These are phyloP conservation scores for Anastatica hierochuntica DNA, from an alignment of 345 rosid genomes.

Conservation along the genomic window DNA sequence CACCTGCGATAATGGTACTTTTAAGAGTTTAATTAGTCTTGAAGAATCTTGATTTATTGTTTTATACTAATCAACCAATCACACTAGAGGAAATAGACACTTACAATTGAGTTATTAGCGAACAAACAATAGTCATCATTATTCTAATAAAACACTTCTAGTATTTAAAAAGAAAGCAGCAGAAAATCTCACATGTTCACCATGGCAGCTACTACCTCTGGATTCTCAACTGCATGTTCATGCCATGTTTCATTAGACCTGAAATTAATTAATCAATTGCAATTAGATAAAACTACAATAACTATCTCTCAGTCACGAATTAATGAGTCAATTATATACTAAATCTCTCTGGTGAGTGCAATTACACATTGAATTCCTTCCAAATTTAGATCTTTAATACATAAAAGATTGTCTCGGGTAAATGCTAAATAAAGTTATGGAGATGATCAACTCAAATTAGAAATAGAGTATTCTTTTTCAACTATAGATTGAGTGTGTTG, in stretches of 20 bases:
- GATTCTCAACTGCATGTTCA: constrained; percentile 59
- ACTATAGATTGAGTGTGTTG: not conserved
- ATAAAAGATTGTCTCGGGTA: too few relatives aligned
- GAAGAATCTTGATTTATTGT: too few relatives aligned
- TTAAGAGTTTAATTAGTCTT: too few relatives aligned
- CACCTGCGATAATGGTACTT: too few relatives aligned
- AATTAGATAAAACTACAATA: not conserved
- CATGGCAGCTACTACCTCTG: constrained; percentile 63
- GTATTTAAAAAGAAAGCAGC: not conserved
- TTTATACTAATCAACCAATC: not conserved
- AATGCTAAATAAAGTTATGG: not conserved
- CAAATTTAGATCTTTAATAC: constrained; percentile 5
- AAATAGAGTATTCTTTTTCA: not conserved
- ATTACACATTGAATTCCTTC: not conserved
- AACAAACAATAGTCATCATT: not conserved
- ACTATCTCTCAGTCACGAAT: not conserved
- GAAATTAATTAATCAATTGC: not conserved
- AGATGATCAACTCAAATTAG: not conserved
- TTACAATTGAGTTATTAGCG: not conserved
- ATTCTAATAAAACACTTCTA: not conserved
- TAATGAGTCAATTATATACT: not conserved
- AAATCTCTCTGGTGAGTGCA: not conserved
- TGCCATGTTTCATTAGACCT: constrained; percentile 45
- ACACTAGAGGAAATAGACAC: too few relatives aligned
- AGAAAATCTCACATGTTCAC: constrained; percentile 63